Base-by-base conservation (phyloP, 192 early-diverging fungal genomes). In the Chytriomyces confervae region DNA sequence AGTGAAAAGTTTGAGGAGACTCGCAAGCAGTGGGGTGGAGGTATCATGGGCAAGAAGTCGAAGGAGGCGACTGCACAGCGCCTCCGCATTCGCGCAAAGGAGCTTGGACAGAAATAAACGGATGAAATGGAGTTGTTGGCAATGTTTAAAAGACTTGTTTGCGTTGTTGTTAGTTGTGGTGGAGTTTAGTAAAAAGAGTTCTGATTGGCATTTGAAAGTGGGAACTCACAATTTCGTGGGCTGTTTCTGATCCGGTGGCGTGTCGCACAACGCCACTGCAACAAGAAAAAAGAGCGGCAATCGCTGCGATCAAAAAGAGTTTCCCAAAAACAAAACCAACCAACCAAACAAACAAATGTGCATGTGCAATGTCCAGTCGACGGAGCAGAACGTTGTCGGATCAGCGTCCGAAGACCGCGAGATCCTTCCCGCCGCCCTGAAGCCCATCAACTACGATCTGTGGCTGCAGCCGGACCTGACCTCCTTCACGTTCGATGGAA, bases 1-100 rank as follows among this genome's bases (percentile, higher is more conserved):
- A 92, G 90, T 89, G 95, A 81, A 99, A 36, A 98, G 92, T 89
- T 86, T 80, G 96, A 97, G 78, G 90, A 96, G 80, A 83, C 82
- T 89, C 94, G 95, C 83, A 93, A 92, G 81, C 83, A 84, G 80
- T 99, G 98, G 98, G 98, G 98, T 93, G 98, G 98, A 84, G 97
- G 97, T 87, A 89, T 98, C 90, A 95, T 95, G 95, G 78, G 78
- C 8, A n/a, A 43, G 49, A 79, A 79, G 78, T 79, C 78, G 50
- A 64, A 74, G 6, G 78, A 72, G 48, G 27, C 27, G 27, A 74
- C 65, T 27, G 63, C 78, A 71, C 74, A 79, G 78, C 78, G 78
- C 43, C 50, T 51, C 24, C 50, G 53, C 23, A 51, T 66, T 27
- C 23, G 20, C 36, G 72, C 71, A 11, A 75, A 51, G 70, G 78